Evolutionary conservation across 2,329 filamentous ascomycete species (phyloP).

Genomic region (Westerdykella aurantiaca): DNA sequence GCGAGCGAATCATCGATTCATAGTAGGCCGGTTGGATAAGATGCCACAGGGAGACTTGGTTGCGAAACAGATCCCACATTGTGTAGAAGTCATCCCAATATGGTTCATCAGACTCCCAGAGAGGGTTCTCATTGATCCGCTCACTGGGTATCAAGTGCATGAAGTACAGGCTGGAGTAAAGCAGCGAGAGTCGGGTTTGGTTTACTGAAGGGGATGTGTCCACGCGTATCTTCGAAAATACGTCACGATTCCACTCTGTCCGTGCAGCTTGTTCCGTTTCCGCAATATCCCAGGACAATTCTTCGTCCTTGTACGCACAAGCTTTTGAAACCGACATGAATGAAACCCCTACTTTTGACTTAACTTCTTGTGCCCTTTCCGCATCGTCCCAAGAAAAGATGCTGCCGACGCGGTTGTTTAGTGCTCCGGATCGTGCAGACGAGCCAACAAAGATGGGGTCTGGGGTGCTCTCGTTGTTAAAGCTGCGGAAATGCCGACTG

Average conservation of each 20-base stretch:
- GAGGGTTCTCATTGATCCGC: slow-evolving; percentile 57
- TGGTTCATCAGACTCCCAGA: slow-evolving; percentile 61
- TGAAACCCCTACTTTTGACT: slow-evolving; percentile 48
- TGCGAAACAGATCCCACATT: slow-evolving; percentile 67
- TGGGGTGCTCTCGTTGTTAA: slow-evolving; percentile 26
- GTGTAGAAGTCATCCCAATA: slow-evolving; percentile 68
- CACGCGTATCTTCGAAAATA: slow-evolving; percentile 54
- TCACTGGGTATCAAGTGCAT: slow-evolving; percentile 35
- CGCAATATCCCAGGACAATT: slow-evolving; percentile 43
- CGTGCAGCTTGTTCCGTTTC: slow-evolving; percentile 38
- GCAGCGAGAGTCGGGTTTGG: slow-evolving; percentile 25
- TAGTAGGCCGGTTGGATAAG: slow-evolving; percentile 61
- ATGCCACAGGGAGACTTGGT: slow-evolving; percentile 43
- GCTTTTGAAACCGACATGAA: slow-evolving; percentile 44
- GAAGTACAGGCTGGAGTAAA: slow-evolving; percentile 34
- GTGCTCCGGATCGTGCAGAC: slow-evolving; percentile 24
- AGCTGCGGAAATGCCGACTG: slow-evolving; percentile 28
- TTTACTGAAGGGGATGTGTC: slow-evolving; percentile 17
- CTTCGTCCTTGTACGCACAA: slow-evolving; percentile 44
- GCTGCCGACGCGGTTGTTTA: slow-evolving; percentile 45
- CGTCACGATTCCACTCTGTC: slow-evolving; percentile 45
- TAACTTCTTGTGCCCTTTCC: slow-evolving; percentile 34
- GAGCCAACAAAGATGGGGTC: slow-evolving; percentile 24
- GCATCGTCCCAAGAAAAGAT: slow-evolving; percentile 45
- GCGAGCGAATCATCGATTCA: slow-evolving; percentile 60